phyloP scores from a whole-genome alignment of 495 filamentous ascomycete genomes.

The Podospora pseudocomata region DNA sequence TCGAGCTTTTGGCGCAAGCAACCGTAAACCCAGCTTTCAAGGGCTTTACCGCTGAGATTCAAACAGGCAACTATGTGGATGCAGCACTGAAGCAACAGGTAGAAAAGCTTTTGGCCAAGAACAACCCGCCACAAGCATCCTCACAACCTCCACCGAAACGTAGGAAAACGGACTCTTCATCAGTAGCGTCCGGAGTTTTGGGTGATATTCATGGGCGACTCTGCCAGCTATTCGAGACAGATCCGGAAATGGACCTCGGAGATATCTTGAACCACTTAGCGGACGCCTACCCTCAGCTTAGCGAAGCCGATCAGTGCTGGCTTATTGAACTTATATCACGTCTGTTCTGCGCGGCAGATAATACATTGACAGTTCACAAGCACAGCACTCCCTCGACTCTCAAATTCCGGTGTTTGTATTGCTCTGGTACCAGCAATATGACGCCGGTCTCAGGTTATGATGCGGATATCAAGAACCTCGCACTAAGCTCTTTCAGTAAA shows the following conservation, averaged over 20 bases:
- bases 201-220: constrained; percentile 16
- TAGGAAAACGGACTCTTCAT: constrained; percentile 27
- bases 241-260: constrained; percentile 15
- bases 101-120: constrained; percentile 19
- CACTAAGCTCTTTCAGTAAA: constrained; percentile 52
- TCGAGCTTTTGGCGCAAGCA: constrained; percentile 31
- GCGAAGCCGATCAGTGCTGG: constrained; percentile 31
- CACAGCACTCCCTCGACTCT: not conserved
- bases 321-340: constrained; percentile 36
- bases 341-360: constrained; percentile 36
- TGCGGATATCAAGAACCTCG: constrained; percentile 14
- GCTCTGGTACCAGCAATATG: constrained; percentile 11
- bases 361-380: constrained; percentile 23
- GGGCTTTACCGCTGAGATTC: constrained; percentile 12
- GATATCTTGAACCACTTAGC: constrained; percentile 25
- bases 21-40: constrained; percentile 17
- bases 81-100: constrained; percentile 27
- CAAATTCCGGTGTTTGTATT: constrained; percentile 24
- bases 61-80: constrained; percentile 31
- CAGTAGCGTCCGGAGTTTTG: constrained; percentile 12
- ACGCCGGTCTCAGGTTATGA: not conserved
- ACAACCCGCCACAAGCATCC: constrained; percentile 3
- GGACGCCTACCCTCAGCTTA: constrained; percentile 26
- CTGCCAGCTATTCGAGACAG: constrained; percentile 22
- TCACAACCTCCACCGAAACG: constrained; percentile 33